Evolutionary conservation across 306 rosid species (phyloP).

Genomic region (Inga laurina): DNA sequence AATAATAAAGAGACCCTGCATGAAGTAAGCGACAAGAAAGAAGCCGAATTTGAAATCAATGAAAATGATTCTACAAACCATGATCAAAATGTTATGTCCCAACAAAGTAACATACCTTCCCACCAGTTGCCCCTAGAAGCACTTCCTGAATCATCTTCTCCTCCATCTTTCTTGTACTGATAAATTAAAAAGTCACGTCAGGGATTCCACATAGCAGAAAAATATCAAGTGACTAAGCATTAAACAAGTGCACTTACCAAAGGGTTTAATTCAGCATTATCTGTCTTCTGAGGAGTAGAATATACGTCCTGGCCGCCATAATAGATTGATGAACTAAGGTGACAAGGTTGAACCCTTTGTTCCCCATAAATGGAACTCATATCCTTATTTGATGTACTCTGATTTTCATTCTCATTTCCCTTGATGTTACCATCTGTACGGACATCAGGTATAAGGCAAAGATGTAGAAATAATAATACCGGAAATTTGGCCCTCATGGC

Average conservation of each 20-base stretch:
- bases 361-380: constrained; percentile 60
- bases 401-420: constrained; percentile 44
- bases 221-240: background rate
- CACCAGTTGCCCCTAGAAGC: constrained; percentile 95
- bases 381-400: constrained; percentile 44
- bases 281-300: constrained; percentile 54
- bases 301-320: constrained; percentile 92
- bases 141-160: constrained; percentile 79
- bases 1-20: constrained; percentile 81
- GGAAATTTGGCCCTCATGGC: too few species aligned
- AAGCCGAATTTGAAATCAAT: background rate
- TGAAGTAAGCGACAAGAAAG: constrained; percentile 19
- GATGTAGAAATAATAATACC: background rate
- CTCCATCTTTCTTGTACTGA: constrained; percentile 71
- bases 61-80: background rate
- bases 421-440: constrained; percentile 47
- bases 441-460: background rate
- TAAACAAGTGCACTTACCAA: constrained; percentile 38
- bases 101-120: constrained; percentile 59
- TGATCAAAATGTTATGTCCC: background rate
- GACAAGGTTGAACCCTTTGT: constrained; percentile 82
- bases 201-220: background rate
- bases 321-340: constrained; percentile 87
- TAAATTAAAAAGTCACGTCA: constrained; percentile 21
- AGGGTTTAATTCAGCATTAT: constrained; percentile 43